These are phyloP conservation scores for Mollisiaceae sp. DNA, from an alignment of 2,329 filamentous ascomycete genomes.

Conservation along the genomic window DNA sequence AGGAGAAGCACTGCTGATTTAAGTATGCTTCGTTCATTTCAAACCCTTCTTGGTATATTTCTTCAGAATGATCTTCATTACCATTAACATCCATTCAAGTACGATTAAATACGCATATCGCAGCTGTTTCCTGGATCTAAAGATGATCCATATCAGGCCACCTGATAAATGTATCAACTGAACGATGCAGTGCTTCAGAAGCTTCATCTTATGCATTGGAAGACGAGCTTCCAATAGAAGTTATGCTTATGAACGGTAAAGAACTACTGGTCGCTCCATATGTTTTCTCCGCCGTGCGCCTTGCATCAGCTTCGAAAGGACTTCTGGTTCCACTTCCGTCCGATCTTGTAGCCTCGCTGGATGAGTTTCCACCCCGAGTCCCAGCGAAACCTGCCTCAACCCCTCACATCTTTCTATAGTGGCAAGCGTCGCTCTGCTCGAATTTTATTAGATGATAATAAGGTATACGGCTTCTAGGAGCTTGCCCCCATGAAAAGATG, in stretches of 20 bases:
- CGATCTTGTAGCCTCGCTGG: too few relatives aligned
- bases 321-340: not conserved
- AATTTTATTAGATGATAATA: too few relatives aligned
- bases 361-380: too few relatives aligned
- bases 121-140: not conserved
- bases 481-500: too few relatives aligned
- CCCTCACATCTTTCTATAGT: too few relatives aligned
- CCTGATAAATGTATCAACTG: not conserved
- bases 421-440: too few relatives aligned
- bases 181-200: not conserved
- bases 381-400: too few relatives aligned
- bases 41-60: not conserved
- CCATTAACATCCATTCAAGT: not conserved
- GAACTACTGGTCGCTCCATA: slow-evolving; percentile 13
- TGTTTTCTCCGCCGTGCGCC: slow-evolving; percentile 7
- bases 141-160: not conserved
- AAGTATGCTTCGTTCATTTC: not conserved
- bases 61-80: not conserved
- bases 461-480: too few relatives aligned
- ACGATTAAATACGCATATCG: not conserved
- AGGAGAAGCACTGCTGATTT: not conserved
- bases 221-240: not conserved
- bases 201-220: slow-evolving; percentile 24
- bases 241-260: slow-evolving; percentile 9
- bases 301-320: slow-evolving; percentile 12